These are phyloP conservation scores for Cryptococcus sp. DNA, from an alignment of 1,284 basidiomycete genomes.

Conservation along the genomic window DNA sequence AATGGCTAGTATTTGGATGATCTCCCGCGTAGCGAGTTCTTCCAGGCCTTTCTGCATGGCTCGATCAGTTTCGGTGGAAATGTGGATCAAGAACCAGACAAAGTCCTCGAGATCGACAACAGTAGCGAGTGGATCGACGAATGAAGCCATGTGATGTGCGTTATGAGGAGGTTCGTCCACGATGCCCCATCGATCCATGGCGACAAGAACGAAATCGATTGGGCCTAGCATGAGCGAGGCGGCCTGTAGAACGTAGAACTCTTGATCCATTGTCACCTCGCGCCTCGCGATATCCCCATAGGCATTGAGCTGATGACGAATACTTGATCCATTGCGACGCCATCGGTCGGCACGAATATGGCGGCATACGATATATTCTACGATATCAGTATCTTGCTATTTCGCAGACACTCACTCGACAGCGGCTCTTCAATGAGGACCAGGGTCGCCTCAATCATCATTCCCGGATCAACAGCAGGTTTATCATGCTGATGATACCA, in stretches of 20 bases:
- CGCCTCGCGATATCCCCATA: conserved; percentile 95
- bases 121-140: conserved; percentile 45
- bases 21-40: conserved; percentile 70
- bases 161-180: conserved; percentile 24
- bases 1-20: conserved; percentile 85
- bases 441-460: conserved; percentile 20
- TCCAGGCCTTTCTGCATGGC: conserved; percentile 68
- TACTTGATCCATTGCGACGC: conserved; percentile 95
- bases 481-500: too few species aligned
- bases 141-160: not conserved
- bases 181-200: conserved; percentile 87
- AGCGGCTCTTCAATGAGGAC: conserved; percentile 79
- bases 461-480: too few species aligned
- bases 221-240: conserved; percentile 76
- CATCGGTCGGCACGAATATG: conserved; percentile 94
- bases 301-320: conserved; percentile 91
- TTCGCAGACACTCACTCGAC: conserved; percentile 60
- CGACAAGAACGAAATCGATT: conserved; percentile 71
- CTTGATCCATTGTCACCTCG: conserved; percentile 95
- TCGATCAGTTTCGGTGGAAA: conserved; percentile 76
- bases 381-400: not conserved
- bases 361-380: conserved; percentile 59
- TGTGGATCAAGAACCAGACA: conserved; percentile 78
- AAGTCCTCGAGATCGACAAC: conserved; percentile 89
- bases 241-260: conserved; percentile 85